Conservation (phyloP, 768 basidiomycete genomes). For the Kondoa subrosea region DNA sequence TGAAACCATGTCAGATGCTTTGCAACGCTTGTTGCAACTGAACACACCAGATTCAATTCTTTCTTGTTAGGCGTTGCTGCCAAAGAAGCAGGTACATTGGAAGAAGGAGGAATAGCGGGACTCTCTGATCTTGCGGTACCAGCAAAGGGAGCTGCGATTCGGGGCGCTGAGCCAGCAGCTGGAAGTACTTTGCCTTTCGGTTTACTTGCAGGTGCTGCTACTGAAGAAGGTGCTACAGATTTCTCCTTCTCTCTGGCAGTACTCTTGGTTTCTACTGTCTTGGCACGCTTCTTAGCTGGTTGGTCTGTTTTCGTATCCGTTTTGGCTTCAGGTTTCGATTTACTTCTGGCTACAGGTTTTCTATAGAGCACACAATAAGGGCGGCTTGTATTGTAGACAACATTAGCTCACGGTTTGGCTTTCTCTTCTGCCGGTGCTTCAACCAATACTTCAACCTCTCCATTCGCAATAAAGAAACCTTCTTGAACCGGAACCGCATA, state of each 20-base stretch:
- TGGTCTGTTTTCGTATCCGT: not conserved
- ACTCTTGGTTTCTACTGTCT: slow-evolving; percentile 7
- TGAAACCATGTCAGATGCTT: not conserved
- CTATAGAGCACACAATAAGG: not conserved
- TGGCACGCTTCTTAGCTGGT: slow-evolving; percentile 10
- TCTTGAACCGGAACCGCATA: slow-evolving; percentile 82
- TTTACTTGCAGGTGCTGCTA: not conserved
- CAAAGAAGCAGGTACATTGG: not conserved
- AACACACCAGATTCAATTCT: not conserved
- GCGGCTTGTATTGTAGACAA: not conserved
- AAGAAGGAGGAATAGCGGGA: not conserved
- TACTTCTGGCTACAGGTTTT: not conserved
- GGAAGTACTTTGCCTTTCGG: not conserved
- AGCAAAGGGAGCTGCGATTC: not conserved
- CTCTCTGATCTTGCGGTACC: not conserved
- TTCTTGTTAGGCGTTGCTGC: not conserved
- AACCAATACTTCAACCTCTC: slow-evolving; percentile 10
- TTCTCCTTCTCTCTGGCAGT: slow-evolving; percentile 13
- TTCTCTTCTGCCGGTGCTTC: slow-evolving; percentile 4
- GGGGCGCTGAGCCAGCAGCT: not conserved
- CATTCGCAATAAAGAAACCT: slow-evolving; percentile 35
- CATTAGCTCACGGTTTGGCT: not conserved
- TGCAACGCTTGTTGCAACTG: not conserved
- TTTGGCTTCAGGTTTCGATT: not conserved
- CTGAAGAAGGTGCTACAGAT: too few relatives aligned